Evolutionary conservation across 1,284 basidiomycete species (phyloP).

Genomic region (Microbotryum lychnidis-dioicae): DNA sequence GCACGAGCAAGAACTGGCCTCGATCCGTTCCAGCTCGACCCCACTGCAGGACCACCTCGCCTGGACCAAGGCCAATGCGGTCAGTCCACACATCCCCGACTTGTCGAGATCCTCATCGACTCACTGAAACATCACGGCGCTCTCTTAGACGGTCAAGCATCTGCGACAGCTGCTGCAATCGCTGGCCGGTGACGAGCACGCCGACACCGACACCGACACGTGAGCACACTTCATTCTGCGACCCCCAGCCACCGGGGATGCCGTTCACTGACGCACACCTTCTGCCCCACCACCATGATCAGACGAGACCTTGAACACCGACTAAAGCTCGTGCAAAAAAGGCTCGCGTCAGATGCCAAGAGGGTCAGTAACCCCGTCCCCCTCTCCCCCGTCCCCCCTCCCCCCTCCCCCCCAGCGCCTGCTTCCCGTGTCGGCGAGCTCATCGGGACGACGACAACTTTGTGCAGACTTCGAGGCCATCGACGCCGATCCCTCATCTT

Average conservation of each 20-base stretch:
- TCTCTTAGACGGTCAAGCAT: constrained; percentile 10
- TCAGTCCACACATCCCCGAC: not conserved
- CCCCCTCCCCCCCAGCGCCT: not conserved
- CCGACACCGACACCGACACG: not conserved
- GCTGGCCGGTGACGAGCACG: not conserved
- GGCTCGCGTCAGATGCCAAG: not conserved
- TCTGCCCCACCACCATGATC: not conserved
- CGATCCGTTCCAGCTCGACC: not conserved
- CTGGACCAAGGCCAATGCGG: constrained; percentile 8
- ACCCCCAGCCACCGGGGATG: not conserved
- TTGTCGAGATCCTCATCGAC: not conserved
- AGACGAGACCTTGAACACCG: not conserved
- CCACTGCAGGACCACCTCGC: constrained; percentile 1
- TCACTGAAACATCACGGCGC: not conserved
- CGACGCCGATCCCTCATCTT: not conserved
- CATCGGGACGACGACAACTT: not conserved
- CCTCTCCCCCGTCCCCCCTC: too few species aligned
- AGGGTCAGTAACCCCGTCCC: not conserved
- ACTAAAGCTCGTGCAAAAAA: too few species aligned
- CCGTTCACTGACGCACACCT: too few species aligned
- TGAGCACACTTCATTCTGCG: not conserved
- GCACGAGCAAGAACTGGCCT: not conserved
- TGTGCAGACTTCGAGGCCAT: not conserved
- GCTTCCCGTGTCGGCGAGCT: not conserved
- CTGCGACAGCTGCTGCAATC: constrained; percentile 8